phyloP scores from a whole-genome alignment of 1,139 yeast genomes.

The Geotrichum bryndzae region DNA sequence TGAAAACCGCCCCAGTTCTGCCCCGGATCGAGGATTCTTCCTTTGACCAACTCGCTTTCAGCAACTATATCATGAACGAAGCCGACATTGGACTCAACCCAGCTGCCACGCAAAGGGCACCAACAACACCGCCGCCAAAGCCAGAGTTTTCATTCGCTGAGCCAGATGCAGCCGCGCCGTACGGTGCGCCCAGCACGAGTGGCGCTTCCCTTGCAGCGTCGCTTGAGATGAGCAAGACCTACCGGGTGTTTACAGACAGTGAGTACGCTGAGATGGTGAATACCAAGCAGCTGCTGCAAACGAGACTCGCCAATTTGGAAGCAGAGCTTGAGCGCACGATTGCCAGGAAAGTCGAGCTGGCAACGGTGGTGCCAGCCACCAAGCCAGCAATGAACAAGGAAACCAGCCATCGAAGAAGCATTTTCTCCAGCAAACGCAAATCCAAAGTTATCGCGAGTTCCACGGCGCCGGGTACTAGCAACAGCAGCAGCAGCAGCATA shows the following conservation, averaged over 20 bases:
- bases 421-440: slow-evolving; percentile 1
- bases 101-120: neutral
- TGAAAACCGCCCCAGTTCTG: slow-evolving; percentile 5
- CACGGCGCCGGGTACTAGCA: neutral
- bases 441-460: neutral
- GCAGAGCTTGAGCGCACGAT: neutral
- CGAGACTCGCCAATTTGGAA: neutral
- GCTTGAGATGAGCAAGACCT: neutral
- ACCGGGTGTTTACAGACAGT: neutral
- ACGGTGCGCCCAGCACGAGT: neutral
- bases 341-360: neutral
- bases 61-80: neutral
- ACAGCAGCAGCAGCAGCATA: neutral
- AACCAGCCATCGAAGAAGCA: neutral
- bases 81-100: neutral
- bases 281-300: neutral
- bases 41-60: slow-evolving; percentile 10
- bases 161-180: neutral
- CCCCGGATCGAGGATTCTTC: slow-evolving; percentile 4
- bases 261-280: neutral
- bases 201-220: neutral
- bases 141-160: neutral
- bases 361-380: neutral
- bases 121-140: neutral
- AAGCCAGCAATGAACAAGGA: neutral